Evolutionary conservation across 2,329 filamentous ascomycete genomes (phyloP).

Genomic region (Fusarium udum): DNA sequence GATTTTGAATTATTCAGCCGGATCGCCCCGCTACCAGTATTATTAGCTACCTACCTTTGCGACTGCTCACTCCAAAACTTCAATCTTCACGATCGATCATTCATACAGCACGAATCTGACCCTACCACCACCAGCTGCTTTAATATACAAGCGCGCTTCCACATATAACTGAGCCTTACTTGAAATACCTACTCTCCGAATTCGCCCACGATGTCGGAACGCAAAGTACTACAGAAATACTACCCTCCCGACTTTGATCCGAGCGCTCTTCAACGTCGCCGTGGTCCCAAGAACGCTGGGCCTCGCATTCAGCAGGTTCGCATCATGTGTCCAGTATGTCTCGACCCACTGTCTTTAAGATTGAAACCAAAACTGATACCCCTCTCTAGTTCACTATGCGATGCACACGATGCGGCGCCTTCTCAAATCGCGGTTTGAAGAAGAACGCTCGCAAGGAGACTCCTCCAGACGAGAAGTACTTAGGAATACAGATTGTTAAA

Average conservation of each 20-base stretch:
- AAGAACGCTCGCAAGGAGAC: slow-evolving; percentile 69
- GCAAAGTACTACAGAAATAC: slow-evolving; percentile 77
- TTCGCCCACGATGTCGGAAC: slow-evolving; percentile 76
- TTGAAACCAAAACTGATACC: background rate
- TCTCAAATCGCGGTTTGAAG: background rate
- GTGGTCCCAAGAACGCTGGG: slow-evolving; percentile 75
- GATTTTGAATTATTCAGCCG: background rate
- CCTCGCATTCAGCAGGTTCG: slow-evolving; percentile 87
- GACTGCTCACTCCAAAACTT: background rate
- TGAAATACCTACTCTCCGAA: background rate
- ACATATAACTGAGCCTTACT: background rate
- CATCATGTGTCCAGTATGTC: slow-evolving; percentile 34
- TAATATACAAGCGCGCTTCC: background rate
- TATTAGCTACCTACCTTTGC: background rate
- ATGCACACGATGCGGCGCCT: slow-evolving; percentile 69
- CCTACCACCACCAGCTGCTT: background rate
- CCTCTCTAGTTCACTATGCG: slow-evolving; percentile 50
- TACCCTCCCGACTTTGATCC: slow-evolving; percentile 90
- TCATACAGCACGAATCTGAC: background rate
- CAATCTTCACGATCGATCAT: background rate
- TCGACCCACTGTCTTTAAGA: background rate
- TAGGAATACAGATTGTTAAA: slow-evolving; percentile 64
- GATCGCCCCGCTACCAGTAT: background rate
- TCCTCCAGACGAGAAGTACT: slow-evolving; percentile 86
- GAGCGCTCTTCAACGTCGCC: slow-evolving; percentile 76